These are phyloP conservation scores for Aspergillus bridgeri DNA, from an alignment of 495 filamentous ascomycete species.

Conservation along the genomic window DNA sequence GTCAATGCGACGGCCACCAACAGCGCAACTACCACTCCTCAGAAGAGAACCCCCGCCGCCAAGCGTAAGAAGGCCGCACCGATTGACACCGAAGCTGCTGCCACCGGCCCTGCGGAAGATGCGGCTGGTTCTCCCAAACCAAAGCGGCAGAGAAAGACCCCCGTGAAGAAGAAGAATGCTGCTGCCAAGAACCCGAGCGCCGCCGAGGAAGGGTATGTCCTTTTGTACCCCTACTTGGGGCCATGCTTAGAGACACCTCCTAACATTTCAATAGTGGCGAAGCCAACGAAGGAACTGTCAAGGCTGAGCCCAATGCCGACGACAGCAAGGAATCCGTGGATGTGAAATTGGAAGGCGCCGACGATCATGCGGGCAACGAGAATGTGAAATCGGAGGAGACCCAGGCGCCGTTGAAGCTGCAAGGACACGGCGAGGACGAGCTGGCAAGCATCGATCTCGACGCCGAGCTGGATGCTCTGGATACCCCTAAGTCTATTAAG, in stretches of 20 bases:
- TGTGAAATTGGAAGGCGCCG: not conserved
- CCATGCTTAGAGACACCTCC: not conserved
- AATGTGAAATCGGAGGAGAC: not conserved
- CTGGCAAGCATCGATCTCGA: conserved; percentile 2
- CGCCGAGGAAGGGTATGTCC: conserved; percentile 11
- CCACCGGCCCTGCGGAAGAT: conserved; percentile 4
- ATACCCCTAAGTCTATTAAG: not conserved
- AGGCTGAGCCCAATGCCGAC: not conserved
- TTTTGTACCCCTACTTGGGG: not conserved
- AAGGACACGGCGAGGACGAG: not conserved
- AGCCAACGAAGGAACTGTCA: not conserved
- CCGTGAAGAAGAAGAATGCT: conserved; percentile 12
- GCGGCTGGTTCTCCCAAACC: conserved; percentile 12
- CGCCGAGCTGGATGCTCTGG: conserved; percentile 10
- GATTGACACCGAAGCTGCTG: not conserved
- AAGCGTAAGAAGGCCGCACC: conserved; percentile 19
- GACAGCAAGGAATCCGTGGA: not conserved
- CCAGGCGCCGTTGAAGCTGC: not conserved
- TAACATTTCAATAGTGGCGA: not conserved
- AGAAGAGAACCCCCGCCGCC: conserved; percentile 13
- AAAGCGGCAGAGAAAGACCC: conserved; percentile 23
- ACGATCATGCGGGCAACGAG: not conserved
- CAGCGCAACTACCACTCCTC: conserved; percentile 12
- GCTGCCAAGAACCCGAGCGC: conserved; percentile 6
- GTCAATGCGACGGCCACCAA: not conserved